Percentiles rank a stretch among this genome's conserved stretches.
Conservation (phyloP, 1,284 basidiomycete species). For the Sporisorium reilianum region DNA sequence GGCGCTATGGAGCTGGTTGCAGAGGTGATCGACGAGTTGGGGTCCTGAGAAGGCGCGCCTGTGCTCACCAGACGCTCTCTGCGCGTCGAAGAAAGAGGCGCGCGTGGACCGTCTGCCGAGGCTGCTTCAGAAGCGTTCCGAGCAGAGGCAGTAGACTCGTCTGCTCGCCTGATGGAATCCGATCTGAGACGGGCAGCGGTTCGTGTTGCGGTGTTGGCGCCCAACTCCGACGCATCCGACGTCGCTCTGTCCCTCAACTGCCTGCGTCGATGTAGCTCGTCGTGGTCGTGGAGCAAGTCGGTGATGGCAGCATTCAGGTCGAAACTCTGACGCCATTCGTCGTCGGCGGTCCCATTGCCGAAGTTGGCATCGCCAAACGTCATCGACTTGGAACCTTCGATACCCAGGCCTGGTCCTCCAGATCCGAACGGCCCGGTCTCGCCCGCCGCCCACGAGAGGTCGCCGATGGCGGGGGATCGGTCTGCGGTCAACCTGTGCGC, state of each 20-base stretch:
- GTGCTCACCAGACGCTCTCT: constrained; percentile 33
- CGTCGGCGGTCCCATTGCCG: constrained; percentile 28
- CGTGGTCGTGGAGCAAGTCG: constrained; percentile 60
- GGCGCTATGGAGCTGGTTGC: constrained; percentile 8
- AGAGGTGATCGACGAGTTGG: constrained; percentile 6
- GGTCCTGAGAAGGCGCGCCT: constrained; percentile 12
- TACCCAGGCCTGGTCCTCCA: constrained; percentile 19
- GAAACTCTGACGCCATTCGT: constrained; percentile 56
- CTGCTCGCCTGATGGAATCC: constrained; percentile 20
- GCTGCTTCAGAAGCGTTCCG: not conserved
- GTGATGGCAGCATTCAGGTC: constrained; percentile 64
- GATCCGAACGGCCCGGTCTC: constrained; percentile 61
- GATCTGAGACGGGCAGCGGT: constrained; percentile 14
- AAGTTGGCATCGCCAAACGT: constrained; percentile 36
- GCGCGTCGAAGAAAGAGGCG: constrained; percentile 11
- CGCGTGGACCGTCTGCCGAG: constrained; percentile 15
- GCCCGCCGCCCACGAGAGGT: constrained; percentile 61
- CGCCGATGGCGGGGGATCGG: constrained; percentile 54
- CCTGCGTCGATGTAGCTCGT: constrained; percentile 46
- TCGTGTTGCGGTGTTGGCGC: constrained; percentile 3
- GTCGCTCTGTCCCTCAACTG: constrained; percentile 38
- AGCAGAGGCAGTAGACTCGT: constrained; percentile 21
- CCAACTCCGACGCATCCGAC: constrained; percentile 32
- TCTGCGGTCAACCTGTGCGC: constrained; percentile 11
- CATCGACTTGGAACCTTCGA: constrained; percentile 38